Percentiles rank a stretch among this genome's conserved stretches.
Evolutionary conservation across 2,329 filamentous ascomycete species (phyloP).

Genomic region (Nemania diffusa): DNA sequence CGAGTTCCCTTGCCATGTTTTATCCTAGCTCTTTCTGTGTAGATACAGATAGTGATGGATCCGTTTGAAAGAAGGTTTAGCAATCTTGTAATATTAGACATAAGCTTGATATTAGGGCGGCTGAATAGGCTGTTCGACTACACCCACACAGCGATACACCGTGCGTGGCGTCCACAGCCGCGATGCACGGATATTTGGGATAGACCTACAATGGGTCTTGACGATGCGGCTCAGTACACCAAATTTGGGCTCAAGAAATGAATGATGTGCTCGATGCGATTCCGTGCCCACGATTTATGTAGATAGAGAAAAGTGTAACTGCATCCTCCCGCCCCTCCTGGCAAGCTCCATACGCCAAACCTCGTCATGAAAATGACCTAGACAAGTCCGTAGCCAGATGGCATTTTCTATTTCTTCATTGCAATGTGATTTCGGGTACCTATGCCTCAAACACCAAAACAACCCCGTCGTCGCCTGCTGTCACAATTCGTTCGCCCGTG

Average conservation of each 20-base stretch:
- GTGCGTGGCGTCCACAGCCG: slow-evolving; percentile 67
- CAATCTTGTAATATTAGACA: too few species aligned
- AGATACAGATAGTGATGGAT: too few species aligned
- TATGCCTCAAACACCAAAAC: slow-evolving; percentile 73
- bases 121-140: slow-evolving; percentile 83
- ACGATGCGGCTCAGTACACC: too few species aligned
- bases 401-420: not conserved
- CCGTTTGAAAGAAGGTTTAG: too few species aligned
- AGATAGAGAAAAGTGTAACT: not conserved
- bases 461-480: slow-evolving; percentile 87
- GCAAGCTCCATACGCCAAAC: not conserved
- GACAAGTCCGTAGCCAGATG: not conserved
- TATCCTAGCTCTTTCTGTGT: too few species aligned
- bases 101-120: too few species aligned
- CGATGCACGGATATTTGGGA: slow-evolving; percentile 57
- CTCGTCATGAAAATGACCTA: not conserved
- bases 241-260: not conserved
- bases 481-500: slow-evolving; percentile 79
- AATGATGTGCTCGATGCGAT: not conserved
- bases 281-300: not conserved
- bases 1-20: too few species aligned
- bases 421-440: slow-evolving; percentile 14
- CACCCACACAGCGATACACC: slow-evolving; percentile 76
- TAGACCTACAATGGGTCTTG: slow-evolving; percentile 64
- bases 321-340: not conserved